Evolutionary conservation across 1,284 basidiomycete genomes (phyloP).

Genomic region (Puccinia triticina): DNA sequence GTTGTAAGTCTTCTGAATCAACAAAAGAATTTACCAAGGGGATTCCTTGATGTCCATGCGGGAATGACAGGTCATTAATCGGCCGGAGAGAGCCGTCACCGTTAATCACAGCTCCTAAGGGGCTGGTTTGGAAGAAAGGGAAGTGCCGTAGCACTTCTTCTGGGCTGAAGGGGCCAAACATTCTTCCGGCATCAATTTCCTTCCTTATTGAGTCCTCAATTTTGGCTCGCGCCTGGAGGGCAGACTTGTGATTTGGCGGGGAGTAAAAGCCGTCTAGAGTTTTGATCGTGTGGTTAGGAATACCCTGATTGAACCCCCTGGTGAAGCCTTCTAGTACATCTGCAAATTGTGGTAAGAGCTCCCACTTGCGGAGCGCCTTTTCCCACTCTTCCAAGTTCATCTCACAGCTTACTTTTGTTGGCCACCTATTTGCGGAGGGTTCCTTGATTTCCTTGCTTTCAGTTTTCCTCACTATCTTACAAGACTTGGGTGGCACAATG

Average conservation of each 20-base stretch:
- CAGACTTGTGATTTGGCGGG: not conserved
- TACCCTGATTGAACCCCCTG: too few species aligned
- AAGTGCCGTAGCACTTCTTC: not conserved
- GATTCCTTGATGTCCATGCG: not conserved
- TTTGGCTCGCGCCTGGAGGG: not conserved
- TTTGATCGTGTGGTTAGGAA: too few species aligned
- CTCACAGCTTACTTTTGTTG: too few species aligned
- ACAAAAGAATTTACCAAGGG: constrained; percentile 16
- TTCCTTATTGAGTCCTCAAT: not conserved
- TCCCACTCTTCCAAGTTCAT: too few species aligned
- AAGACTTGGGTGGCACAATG: too few species aligned
- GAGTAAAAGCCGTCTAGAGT: too few species aligned
- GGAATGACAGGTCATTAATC: constrained; percentile 21
- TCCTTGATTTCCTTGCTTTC: too few species aligned
- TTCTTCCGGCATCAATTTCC: not conserved
- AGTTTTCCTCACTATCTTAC: too few species aligned
- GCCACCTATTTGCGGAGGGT: too few species aligned
- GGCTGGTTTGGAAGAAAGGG: constrained; percentile 1
- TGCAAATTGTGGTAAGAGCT: too few species aligned
- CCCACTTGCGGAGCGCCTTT: too few species aligned
- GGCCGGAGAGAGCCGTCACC: not conserved
- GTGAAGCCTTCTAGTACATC: too few species aligned
- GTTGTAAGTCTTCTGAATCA: not conserved
- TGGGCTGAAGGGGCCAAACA: not conserved
- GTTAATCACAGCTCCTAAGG: not conserved